Evolutionary conservation across 441 rosid genomes (phyloP).

Genomic region (Raphanus hybrid): DNA sequence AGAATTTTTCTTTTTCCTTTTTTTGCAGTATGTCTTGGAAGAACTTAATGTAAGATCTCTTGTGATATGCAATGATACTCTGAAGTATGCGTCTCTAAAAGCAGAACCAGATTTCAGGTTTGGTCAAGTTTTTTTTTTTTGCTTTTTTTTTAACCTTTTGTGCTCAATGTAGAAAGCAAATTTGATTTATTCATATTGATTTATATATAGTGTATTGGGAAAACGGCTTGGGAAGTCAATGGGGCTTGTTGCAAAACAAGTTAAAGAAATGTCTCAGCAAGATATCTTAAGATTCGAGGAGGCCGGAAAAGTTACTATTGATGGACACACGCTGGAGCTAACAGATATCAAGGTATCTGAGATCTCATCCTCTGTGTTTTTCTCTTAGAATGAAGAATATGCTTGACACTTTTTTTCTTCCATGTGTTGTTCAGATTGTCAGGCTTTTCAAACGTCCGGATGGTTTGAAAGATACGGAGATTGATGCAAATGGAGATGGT

Average conservation of each 20-base stretch:
- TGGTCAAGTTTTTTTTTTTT: slow-evolving; percentile 29
- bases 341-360: slow-evolving; percentile 80
- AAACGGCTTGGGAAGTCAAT: slow-evolving; percentile 96
- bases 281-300: slow-evolving; percentile 81
- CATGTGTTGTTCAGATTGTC: slow-evolving; percentile 57
- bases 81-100: slow-evolving; percentile 85
- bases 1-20: slow-evolving; percentile 23
- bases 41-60: slow-evolving; percentile 91
- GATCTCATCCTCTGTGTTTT: background rate
- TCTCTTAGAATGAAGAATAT: slow-evolving; percentile 4
- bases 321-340: slow-evolving; percentile 64
- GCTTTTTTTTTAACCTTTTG: background rate
- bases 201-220: slow-evolving; percentile 64
- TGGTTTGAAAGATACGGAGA: slow-evolving; percentile 79
- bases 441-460: slow-evolving; percentile 88
- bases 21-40: slow-evolving; percentile 84
- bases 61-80: slow-evolving; percentile 76
- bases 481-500: slow-evolving; percentile 99
- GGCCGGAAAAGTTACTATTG: slow-evolving; percentile 79
- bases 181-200: slow-evolving; percentile 32
- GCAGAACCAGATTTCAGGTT: slow-evolving; percentile 99
- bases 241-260: slow-evolving; percentile 82
- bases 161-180: slow-evolving; percentile 12
- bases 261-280: slow-evolving; percentile 84
- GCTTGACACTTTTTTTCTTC: slow-evolving; percentile 20